Percentiles rank a stretch among this genome's conserved stretches.
Evolutionary conservation across 2,329 filamentous ascomycete genomes (phyloP).

Genomic region (Trichoderma atrobrunneum): DNA sequence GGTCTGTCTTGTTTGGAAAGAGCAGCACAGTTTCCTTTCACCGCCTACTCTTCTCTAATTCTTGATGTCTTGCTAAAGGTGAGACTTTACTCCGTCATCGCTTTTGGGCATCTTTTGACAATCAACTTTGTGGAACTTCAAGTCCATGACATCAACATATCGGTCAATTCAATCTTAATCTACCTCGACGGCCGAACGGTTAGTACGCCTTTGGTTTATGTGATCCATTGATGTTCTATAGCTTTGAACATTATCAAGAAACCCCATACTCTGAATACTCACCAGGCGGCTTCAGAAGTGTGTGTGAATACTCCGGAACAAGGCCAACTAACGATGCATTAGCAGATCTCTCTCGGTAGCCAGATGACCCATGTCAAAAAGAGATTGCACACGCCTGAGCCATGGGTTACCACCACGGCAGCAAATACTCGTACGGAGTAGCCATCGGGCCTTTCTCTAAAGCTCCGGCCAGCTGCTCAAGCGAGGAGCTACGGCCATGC

Average conservation of each 20-base stretch:
- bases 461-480: background rate
- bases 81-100: background rate
- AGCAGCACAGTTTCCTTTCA: background rate
- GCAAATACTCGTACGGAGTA: background rate
- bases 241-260: background rate
- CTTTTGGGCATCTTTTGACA: background rate
- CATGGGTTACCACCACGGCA: background rate
- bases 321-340: conserved; percentile 32
- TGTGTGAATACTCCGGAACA: conserved; percentile 33
- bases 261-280: background rate
- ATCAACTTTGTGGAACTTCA: background rate
- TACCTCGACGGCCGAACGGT: background rate
- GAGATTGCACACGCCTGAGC: background rate
- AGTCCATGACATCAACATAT: background rate
- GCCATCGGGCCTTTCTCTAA: background rate
- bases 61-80: background rate
- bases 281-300: background rate
- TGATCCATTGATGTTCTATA: background rate
- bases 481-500: background rate
- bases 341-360: background rate
- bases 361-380: background rate
- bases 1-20: background rate
- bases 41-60: background rate
- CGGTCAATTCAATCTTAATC: background rate
- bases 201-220: background rate